These are phyloP conservation scores for Penicillium palitans DNA, from an alignment of 2,329 filamentous ascomycete species.

Conservation along the genomic window DNA sequence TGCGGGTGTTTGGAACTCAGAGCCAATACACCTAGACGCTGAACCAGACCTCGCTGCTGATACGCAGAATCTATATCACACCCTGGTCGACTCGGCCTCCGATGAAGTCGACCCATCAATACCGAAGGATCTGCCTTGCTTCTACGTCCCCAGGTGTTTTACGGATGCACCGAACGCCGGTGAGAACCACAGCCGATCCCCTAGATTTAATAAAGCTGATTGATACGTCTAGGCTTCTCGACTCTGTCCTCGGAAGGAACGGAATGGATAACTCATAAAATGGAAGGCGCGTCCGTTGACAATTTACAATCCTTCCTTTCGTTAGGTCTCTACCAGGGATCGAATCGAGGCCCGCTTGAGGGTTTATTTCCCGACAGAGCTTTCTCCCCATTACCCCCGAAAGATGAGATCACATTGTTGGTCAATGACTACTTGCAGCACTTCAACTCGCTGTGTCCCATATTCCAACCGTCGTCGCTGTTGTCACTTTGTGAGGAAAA, in stretches of 20 bases:
- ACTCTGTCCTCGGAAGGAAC: background rate
- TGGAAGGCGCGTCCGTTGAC: background rate
- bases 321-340: too few species aligned
- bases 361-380: background rate
- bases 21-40: background rate
- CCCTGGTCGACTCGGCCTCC: background rate
- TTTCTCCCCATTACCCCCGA: background rate
- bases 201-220: background rate
- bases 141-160: background rate
- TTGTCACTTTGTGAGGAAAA: background rate
- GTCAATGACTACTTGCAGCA: background rate
- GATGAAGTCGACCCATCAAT: background rate
- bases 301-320: background rate
- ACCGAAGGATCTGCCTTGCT: background rate
- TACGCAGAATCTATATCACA: background rate
- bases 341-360: background rate
- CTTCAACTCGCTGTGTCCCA: background rate
- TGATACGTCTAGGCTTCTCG: background rate
- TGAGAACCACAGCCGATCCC: background rate
- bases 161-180: background rate
- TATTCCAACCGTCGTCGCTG: background rate
- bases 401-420: background rate
- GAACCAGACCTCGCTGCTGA: background rate
- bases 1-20: background rate
- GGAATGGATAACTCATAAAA: background rate